Conservation (phyloP, 768 basidiomycete species). For the Chalciporus chontae region DNA sequence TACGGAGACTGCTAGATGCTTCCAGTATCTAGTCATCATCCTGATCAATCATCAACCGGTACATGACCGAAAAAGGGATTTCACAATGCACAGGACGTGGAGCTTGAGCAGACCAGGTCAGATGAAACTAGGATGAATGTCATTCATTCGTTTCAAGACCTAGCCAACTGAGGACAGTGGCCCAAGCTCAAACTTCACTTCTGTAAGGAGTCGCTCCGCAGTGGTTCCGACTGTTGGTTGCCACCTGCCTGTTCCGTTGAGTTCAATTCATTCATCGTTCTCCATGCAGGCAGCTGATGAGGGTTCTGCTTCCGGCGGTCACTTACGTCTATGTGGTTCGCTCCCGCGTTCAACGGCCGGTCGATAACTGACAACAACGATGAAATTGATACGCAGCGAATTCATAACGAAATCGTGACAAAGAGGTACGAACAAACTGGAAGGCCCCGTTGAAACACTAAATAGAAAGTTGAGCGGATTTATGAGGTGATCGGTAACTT, state of each 20-base stretch:
- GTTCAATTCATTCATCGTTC: constrained; percentile 24
- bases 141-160: constrained; percentile 17
- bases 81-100: constrained; percentile 31
- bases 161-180: constrained; percentile 11
- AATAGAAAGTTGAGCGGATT: constrained; percentile 27
- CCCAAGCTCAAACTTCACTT: constrained; percentile 7
- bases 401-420: constrained; percentile 16
- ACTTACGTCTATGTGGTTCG: constrained; percentile 33
- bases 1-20: constrained; percentile 10
- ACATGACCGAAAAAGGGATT: constrained; percentile 7
- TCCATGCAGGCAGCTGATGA: constrained; percentile 20
- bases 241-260: constrained; percentile 7
- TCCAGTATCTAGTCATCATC: constrained; percentile 12
- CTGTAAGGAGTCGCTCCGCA: constrained; percentile 16
- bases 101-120: constrained; percentile 23
- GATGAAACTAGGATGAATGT: constrained; percentile 14
- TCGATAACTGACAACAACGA: constrained; percentile 9
- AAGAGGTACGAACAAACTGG: constrained; percentile 16
- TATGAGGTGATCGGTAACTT: constrained; percentile 25
- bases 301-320: constrained; percentile 23
- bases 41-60: constrained; percentile 18
- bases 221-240: constrained; percentile 13
- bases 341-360: constrained; percentile 28
- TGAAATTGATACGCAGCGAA: constrained; percentile 21
- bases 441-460: constrained; percentile 20